Conservation (phyloP, 441 rosid genomes). For the Capsella rubella region DNA sequence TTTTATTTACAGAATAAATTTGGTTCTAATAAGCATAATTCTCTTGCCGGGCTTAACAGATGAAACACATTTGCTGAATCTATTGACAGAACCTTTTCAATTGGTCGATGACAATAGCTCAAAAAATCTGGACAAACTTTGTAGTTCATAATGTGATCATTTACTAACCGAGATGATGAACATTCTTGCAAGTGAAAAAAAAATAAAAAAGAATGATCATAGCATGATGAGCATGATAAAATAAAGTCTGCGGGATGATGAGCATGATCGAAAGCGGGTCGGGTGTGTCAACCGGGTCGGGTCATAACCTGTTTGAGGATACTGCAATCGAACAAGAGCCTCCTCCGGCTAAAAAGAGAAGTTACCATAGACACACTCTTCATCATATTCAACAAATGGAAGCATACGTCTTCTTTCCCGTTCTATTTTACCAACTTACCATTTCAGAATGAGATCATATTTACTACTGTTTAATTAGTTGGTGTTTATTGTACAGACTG, state of each 20-base stretch:
- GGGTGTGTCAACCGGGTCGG: slow-evolving; percentile 21
- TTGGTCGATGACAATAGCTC: neutral
- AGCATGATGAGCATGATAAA: no score
- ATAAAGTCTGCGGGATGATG: neutral
- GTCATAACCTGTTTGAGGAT: slow-evolving; percentile 20
- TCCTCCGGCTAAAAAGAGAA: slow-evolving; percentile 13
- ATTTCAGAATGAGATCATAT: neutral
- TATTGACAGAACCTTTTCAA: neutral
- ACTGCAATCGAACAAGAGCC: slow-evolving; percentile 12
- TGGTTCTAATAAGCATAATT: neutral
- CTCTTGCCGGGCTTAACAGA: neutral
- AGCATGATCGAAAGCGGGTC: slow-evolving; percentile 29
- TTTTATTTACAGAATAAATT: neutral
- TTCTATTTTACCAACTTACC: neutral
- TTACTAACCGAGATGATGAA: neutral
- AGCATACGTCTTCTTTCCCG: slow-evolving; percentile 30
- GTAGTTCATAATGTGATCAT: no score
- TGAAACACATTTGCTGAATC: no score
- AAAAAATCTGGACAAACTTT: no score
- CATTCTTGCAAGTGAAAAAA: neutral
- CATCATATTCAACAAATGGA: slow-evolving; percentile 42
- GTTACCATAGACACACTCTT: slow-evolving; percentile 36
- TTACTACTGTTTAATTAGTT: neutral
- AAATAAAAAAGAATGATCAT: no score
- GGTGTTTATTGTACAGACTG: slow-evolving; percentile 22